These are phyloP conservation scores for Kalmusia sp. DNA, from an alignment of 2,329 filamentous ascomycete genomes.

Conservation along the genomic window DNA sequence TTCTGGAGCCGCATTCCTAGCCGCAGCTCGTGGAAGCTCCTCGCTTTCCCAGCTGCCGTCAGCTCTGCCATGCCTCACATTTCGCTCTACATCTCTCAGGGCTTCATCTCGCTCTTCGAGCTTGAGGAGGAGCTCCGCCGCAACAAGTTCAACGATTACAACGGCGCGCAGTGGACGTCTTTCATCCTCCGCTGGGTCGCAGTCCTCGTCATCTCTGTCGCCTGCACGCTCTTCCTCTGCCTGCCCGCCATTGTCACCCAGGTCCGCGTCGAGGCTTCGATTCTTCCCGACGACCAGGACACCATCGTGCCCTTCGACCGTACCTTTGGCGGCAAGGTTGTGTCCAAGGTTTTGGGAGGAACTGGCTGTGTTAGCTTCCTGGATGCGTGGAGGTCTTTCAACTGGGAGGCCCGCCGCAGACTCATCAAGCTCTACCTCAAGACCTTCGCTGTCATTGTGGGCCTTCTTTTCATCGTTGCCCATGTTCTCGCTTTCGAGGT, in stretches of 20 bases:
- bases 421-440: conserved; percentile 79
- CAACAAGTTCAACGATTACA: conserved; percentile 42
- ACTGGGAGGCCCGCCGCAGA: conserved; percentile 73
- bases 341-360: conserved; percentile 76
- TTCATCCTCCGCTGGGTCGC: conserved; percentile 51
- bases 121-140: conserved; percentile 38
- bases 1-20: conserved; percentile 73
- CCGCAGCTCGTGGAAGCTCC: conserved; percentile 70
- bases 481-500: conserved; percentile 62
- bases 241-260: conserved; percentile 82
- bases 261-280: conserved; percentile 83
- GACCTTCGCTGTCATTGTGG: conserved; percentile 54
- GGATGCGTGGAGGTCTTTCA: conserved; percentile 82
- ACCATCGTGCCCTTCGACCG: conserved; percentile 91
- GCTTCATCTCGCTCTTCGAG: conserved; percentile 43
- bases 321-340: conserved; percentile 78
- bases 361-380: conserved; percentile 73
- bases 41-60: conserved; percentile 71
- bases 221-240: conserved; percentile 70
- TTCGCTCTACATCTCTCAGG: conserved; percentile 60
- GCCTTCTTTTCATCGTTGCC: conserved; percentile 43
- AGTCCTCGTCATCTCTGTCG: conserved; percentile 46
- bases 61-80: conserved; percentile 65
- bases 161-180: conserved; percentile 41
- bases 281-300: conserved; percentile 81